Conservation (phyloP, 2,329 filamentous ascomycete species). For the Talaromyces sp. region DNA sequence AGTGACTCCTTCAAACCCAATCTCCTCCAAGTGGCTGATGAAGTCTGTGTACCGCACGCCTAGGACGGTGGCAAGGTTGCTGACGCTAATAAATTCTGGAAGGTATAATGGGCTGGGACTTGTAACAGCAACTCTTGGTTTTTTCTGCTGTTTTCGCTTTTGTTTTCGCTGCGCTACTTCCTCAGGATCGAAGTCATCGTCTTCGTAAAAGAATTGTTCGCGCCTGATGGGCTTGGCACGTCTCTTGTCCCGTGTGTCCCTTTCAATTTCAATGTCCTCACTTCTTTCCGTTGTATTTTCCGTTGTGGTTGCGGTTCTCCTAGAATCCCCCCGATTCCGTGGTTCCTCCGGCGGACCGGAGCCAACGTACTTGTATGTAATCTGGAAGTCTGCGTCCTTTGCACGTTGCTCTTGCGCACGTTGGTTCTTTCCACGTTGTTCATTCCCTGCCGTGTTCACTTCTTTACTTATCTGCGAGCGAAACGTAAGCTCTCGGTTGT, state of each 20-base stretch:
- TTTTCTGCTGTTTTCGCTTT: slow-evolving; percentile 29
- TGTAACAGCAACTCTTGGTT: slow-evolving; percentile 34
- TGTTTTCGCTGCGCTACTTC: slow-evolving; percentile 28
- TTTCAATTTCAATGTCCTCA: background rate
- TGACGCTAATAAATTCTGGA: slow-evolving; percentile 88
- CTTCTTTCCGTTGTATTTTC: background rate
- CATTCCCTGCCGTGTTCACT: background rate
- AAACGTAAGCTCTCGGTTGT: background rate
- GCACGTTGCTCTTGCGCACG: background rate
- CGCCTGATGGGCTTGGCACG: slow-evolving; percentile 18
- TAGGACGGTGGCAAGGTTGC: slow-evolving; percentile 69
- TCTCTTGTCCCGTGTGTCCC: slow-evolving; percentile 15
- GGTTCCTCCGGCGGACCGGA: background rate
- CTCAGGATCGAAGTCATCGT: slow-evolving; percentile 30
- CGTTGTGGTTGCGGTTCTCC: background rate
- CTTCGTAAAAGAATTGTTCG: slow-evolving; percentile 16
- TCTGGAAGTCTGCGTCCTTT: background rate
- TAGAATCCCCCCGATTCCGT: background rate
- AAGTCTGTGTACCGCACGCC: slow-evolving; percentile 67
- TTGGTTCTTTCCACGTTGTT: background rate
- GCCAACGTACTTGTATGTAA: background rate
- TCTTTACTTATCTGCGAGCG: background rate
- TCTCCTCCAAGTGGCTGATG: slow-evolving; percentile 66
- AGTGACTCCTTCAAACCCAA: slow-evolving; percentile 83
- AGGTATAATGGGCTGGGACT: slow-evolving; percentile 61